Evolutionary conservation across 345 rosid genomes (phyloP).

Genomic region (Lumnitzera littorea): DNA sequence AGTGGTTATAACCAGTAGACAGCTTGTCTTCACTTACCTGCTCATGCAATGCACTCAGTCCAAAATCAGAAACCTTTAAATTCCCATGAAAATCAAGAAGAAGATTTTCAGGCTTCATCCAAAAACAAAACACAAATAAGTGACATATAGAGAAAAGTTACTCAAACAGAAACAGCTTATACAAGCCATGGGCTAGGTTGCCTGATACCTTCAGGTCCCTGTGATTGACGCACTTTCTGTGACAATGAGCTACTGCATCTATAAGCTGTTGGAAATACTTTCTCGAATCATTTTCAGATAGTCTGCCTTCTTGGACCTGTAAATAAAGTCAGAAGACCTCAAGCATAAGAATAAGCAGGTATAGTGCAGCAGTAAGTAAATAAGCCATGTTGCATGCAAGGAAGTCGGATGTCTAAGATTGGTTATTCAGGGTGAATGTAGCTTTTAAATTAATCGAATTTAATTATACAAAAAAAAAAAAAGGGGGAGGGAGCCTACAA

Average conservation of each 20-base stretch:
- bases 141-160: slow-evolving; percentile 10
- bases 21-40: slow-evolving; percentile 26
- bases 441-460: neutral
- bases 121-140: neutral
- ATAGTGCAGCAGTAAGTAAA: neutral
- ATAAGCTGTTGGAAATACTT: slow-evolving; percentile 89
- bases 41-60: slow-evolving; percentile 60
- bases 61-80: slow-evolving; percentile 76
- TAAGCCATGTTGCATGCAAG: neutral
- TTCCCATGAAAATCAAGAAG: slow-evolving; percentile 57
- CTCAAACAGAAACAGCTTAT: neutral
- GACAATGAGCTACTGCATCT: slow-evolving; percentile 90
- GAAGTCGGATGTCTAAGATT: neutral
- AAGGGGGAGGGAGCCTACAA: neutral
- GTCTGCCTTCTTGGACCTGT: slow-evolving; percentile 68
- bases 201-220: slow-evolving; percentile 74
- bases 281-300: slow-evolving; percentile 63
- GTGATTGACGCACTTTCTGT: slow-evolving; percentile 84
- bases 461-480: neutral
- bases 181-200: slow-evolving; percentile 5
- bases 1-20: neutral
- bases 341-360: neutral
- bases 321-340: slow-evolving; percentile 5
- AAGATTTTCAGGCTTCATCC: slow-evolving; percentile 63
- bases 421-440: too few relatives aligned